Conservation (phyloP, 106 monocot genomes). For the Phalaenopsis aphrodite region DNA sequence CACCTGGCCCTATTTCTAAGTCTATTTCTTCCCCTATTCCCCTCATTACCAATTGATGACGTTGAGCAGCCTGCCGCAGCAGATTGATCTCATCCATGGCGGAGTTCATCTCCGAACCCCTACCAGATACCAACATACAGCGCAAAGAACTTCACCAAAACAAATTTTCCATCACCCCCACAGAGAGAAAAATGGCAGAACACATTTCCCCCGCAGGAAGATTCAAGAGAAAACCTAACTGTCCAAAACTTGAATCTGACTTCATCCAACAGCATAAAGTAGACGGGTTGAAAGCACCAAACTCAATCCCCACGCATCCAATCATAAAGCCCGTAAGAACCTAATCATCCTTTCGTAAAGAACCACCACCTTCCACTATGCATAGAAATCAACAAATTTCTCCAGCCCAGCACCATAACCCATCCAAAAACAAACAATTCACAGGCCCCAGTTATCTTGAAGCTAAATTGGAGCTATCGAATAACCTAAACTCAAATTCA, state of each 20-base stretch:
- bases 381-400: neutral
- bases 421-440: neutral
- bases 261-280: neutral
- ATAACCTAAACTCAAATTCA: neutral
- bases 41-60: conserved; percentile 80
- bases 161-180: no score
- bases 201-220: neutral
- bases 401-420: neutral
- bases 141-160: neutral
- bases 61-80: conserved; percentile 67
- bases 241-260: neutral
- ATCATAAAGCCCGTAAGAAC: neutral
- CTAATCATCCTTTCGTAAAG: neutral
- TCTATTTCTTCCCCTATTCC: conserved; percentile 94
- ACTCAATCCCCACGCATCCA: neutral
- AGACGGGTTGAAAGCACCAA: neutral
- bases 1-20: conserved; percentile 86
- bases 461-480: no score
- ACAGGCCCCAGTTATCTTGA: neutral
- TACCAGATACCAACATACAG: conserved; percentile 27
- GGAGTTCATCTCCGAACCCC: conserved; percentile 36
- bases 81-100: conserved; percentile 85
- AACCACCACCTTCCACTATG: neutral
- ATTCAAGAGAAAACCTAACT: neutral
- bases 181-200: no score